Conservation (phyloP, 768 basidiomycete species). For the Panus rudis region DNA sequence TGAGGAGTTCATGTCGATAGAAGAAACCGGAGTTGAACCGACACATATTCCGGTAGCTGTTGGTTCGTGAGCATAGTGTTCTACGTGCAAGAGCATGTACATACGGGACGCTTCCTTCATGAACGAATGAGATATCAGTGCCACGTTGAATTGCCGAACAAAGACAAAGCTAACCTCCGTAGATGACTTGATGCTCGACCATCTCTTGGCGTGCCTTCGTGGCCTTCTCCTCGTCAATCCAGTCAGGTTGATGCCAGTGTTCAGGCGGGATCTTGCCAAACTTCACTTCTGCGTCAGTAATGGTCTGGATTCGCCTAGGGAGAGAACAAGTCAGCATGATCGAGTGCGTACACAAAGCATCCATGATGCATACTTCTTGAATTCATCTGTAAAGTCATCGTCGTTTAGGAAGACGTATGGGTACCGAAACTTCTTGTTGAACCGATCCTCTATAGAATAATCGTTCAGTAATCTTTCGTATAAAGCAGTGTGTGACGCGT, state of each 20-base stretch:
- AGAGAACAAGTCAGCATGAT: background rate
- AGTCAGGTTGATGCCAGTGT: constrained; percentile 77
- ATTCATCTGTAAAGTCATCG: constrained; percentile 64
- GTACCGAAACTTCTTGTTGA: constrained; percentile 59
- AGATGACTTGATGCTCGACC: constrained; percentile 51
- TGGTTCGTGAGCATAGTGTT: background rate
- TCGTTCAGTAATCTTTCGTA: background rate
- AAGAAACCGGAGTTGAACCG: constrained; percentile 85
- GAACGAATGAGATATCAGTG: background rate
- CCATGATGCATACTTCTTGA: constrained; percentile 46
- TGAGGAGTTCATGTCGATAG: constrained; percentile 40
- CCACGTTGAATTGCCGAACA: background rate
- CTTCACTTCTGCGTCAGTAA: constrained; percentile 58
- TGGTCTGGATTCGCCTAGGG: constrained; percentile 44
- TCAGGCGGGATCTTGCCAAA: constrained; percentile 76
- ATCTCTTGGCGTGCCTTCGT: constrained; percentile 41
- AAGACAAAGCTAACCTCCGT: constrained; percentile 31
- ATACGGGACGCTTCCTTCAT: constrained; percentile 67
- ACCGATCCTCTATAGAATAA: constrained; percentile 34
- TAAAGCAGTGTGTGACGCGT: background rate
- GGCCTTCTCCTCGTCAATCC: constrained; percentile 54
- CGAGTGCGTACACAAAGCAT: constrained; percentile 15
- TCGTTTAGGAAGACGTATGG: constrained; percentile 87
- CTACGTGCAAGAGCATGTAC: constrained; percentile 21
- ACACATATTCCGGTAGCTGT: constrained; percentile 90